These are phyloP conservation scores for Phialophora macrospora DNA, from an alignment of 2,329 filamentous ascomycete genomes.

Conservation along the genomic window DNA sequence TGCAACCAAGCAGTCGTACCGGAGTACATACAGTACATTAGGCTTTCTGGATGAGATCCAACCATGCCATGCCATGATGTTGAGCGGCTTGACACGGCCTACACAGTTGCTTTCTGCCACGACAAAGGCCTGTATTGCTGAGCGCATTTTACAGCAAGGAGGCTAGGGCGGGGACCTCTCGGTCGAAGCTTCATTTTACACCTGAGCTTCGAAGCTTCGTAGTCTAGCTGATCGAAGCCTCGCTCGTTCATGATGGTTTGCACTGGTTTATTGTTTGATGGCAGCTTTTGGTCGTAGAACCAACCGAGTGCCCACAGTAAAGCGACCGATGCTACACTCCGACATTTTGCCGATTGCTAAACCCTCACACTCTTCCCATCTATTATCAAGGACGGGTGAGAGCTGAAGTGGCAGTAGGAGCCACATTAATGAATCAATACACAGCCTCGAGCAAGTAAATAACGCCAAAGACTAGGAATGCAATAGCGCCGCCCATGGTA, in stretches of 20 bases:
- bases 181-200: not conserved
- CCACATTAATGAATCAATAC: conserved; percentile 47
- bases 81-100: not conserved
- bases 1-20: not conserved
- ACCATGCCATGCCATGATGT: not conserved
- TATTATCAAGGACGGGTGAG: too few relatives aligned
- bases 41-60: not conserved
- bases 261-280: not conserved
- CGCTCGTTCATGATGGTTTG: not conserved
- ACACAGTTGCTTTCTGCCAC: too few relatives aligned
- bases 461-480: conserved; percentile 88
- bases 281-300: not conserved
- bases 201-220: not conserved
- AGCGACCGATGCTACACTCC: not conserved
- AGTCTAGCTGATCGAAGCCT: not conserved
- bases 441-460: conserved; percentile 88
- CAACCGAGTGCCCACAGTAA: not conserved
- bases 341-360: not conserved
- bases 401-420: too few relatives aligned
- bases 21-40: not conserved
- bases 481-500: conserved; percentile 85
- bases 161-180: too few relatives aligned
- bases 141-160: too few relatives aligned
- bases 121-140: not conserved
- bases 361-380: not conserved